Conservation (phyloP, 2,329 filamentous ascomycete genomes). For the Diaporthe sp. region DNA sequence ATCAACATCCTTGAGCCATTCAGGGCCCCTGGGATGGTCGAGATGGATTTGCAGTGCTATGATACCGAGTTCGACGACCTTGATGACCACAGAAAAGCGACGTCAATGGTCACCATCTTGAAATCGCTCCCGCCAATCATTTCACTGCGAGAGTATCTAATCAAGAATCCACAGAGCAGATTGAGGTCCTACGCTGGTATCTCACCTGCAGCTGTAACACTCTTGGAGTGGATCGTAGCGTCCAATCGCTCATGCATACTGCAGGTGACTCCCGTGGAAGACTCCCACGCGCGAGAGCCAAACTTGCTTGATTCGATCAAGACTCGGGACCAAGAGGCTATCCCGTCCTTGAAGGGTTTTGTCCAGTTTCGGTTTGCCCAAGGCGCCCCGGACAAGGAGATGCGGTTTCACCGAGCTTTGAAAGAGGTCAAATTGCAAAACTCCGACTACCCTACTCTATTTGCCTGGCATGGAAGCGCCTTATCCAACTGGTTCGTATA, state of each 20-base stretch:
- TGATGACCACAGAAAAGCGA: constrained; percentile 53
- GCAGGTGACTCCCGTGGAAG: constrained; percentile 60
- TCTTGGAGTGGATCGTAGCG: constrained; percentile 89
- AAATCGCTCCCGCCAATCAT: constrained; percentile 70
- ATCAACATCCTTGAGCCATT: not conserved
- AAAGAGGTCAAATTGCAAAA: constrained; percentile 43
- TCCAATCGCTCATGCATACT: constrained; percentile 90
- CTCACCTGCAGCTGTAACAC: constrained; percentile 70
- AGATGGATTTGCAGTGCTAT: constrained; percentile 53
- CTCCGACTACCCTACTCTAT: constrained; percentile 27
- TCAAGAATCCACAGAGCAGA: constrained; percentile 47
- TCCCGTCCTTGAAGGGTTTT: constrained; percentile 67
- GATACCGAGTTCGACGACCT: constrained; percentile 69
- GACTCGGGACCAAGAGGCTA: constrained; percentile 57
- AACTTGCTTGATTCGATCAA: constrained; percentile 36
- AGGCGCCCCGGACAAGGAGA: constrained; percentile 88
- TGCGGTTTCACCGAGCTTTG: constrained; percentile 75
- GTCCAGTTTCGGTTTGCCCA: constrained; percentile 90
- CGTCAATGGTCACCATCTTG: constrained; percentile 62
- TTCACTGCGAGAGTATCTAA: constrained; percentile 64
- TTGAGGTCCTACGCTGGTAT: constrained; percentile 64
- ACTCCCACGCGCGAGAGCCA: constrained; percentile 49
- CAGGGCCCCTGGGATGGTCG: not conserved
- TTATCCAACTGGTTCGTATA: constrained; percentile 26
- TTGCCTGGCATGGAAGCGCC: constrained; percentile 65